A percentile compares a stretch with the other conserved stretches of the same genome.
Evolutionary conservation across 1,139 yeast species (phyloP).

Genomic region (Kurtzmaniella quercitrusa): DNA sequence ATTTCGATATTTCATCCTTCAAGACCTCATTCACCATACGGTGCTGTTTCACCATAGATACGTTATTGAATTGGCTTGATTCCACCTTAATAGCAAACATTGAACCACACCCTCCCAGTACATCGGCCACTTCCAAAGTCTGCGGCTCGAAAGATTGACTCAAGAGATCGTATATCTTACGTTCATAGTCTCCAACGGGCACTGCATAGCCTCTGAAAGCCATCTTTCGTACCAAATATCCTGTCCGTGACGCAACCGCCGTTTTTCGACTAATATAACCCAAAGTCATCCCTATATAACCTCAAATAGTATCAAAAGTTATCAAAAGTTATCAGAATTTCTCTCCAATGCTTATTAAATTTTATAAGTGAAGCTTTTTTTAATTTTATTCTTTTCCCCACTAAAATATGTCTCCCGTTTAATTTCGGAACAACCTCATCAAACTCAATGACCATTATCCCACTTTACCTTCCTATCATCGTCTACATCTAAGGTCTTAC

Average conservation of each 20-base stretch:
- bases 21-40: slow-evolving; percentile 77
- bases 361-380: too few species aligned
- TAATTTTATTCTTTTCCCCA: too few species aligned
- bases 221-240: not conserved
- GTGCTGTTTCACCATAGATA: slow-evolving; percentile 87
- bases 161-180: slow-evolving; percentile 55
- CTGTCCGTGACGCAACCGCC: not conserved
- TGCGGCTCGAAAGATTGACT: slow-evolving; percentile 53
- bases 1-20: slow-evolving; percentile 79
- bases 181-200: slow-evolving; percentile 61
- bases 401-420: too few species aligned
- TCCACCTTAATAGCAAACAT: slow-evolving; percentile 89
- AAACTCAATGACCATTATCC: too few species aligned
- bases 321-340: too few species aligned
- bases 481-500: too few species aligned
- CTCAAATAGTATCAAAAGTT: too few species aligned
- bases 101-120: slow-evolving; percentile 95
- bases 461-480: too few species aligned
- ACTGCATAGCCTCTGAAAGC: slow-evolving; percentile 3
- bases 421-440: too few species aligned
- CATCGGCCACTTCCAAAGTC: slow-evolving; percentile 65
- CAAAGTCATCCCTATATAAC: not conserved
- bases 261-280: not conserved
- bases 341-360: too few species aligned
- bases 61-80: slow-evolving; percentile 70